phyloP scores from a whole-genome alignment of 2,329 filamentous ascomycete species.

The Verticillium klebahnii region DNA sequence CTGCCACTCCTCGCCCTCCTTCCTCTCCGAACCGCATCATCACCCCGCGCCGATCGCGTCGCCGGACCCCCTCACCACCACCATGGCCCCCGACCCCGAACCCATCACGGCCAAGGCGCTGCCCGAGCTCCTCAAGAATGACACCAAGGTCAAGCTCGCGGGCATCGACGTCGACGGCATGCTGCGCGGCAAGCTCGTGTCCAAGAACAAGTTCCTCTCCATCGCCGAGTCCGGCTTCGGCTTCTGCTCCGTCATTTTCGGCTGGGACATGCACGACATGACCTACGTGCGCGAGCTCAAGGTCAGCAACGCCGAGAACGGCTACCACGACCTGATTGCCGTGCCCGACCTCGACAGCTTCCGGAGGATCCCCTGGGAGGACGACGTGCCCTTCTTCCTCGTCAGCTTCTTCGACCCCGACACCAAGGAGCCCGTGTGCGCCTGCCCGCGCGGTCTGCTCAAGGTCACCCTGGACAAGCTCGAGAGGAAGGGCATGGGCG shows the following conservation, averaged over 20 bases:
- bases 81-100: background rate
- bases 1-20: background rate
- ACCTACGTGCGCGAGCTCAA: constrained; percentile 82
- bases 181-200: constrained; percentile 83
- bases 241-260: constrained; percentile 91
- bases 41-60: background rate
- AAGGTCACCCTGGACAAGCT: constrained; percentile 65
- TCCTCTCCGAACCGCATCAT: background rate
- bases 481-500: constrained; percentile 64
- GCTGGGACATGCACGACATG: constrained; percentile 95
- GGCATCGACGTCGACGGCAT: constrained; percentile 85
- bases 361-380: constrained; percentile 86
- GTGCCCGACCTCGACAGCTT: constrained; percentile 74
- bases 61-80: background rate
- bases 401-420: constrained; percentile 82
- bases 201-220: constrained; percentile 88
- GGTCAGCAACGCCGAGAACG: constrained; percentile 87
- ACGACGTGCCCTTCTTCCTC: constrained; percentile 79
- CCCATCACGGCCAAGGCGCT: constrained; percentile 59
- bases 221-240: constrained; percentile 79
- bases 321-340: constrained; percentile 81
- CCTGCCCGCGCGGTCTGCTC: constrained; percentile 75
- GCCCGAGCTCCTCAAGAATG: constrained; percentile 61
- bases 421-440: constrained; percentile 64
- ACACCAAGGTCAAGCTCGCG: constrained; percentile 80